phyloP scores from a whole-genome alignment of 306 rosid genomes.

The Glycine latifolia region DNA sequence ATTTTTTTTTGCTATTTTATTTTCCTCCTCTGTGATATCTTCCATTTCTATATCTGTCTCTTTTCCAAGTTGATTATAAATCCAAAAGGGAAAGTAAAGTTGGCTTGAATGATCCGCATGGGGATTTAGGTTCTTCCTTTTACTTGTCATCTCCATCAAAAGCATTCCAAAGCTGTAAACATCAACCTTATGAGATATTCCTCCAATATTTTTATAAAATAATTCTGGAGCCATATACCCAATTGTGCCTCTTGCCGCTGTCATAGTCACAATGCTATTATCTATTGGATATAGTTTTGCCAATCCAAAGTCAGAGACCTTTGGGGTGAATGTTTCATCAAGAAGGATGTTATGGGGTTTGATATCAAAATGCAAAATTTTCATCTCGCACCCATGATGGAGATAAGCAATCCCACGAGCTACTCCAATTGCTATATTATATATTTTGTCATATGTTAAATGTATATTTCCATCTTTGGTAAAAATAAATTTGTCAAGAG shows the following conservation, averaged over 20 bases:
- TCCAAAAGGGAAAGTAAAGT: background rate
- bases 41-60: background rate
- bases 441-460: background rate
- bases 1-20: background rate
- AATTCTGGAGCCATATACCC: background rate
- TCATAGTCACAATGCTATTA: slow-evolving; percentile 33
- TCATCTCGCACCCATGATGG: background rate
- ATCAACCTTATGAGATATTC: background rate
- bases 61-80: background rate
- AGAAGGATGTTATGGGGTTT: background rate
- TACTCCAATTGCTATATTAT: background rate
- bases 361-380: background rate
- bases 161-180: background rate
- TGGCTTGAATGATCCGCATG: background rate
- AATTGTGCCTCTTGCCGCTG: background rate
- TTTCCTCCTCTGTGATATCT: background rate
- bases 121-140: background rate
- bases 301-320: slow-evolving; percentile 47
- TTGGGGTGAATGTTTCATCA: slow-evolving; percentile 25
- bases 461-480: background rate
- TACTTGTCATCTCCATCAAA: background rate
- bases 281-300: slow-evolving; percentile 28
- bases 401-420: background rate
- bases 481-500: background rate
- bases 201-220: background rate